Percentiles rank a stretch among this genome's conserved stretches.
phyloP scores from a whole-genome alignment of 1,284 basidiomycete genomes.

The Athelia psychrophila region DNA sequence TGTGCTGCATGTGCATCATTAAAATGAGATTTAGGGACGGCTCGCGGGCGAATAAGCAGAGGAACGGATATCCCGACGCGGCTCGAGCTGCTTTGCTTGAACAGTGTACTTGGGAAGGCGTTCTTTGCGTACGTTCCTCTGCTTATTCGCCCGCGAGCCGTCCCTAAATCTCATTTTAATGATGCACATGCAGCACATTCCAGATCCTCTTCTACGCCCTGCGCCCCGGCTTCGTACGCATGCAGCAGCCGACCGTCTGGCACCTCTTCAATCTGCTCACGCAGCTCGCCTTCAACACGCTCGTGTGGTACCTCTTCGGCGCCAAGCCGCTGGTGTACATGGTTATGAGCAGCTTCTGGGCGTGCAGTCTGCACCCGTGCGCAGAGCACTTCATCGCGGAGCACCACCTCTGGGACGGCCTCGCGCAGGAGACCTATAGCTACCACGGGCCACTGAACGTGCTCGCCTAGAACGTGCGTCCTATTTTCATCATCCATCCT shows the following conservation, averaged over 20 bases:
- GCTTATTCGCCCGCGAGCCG: too few relatives aligned
- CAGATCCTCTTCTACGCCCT: conserved; percentile 98
- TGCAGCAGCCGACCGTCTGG: conserved; percentile 82
- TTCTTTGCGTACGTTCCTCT: too few relatives aligned
- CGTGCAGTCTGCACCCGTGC: conserved; percentile 92
- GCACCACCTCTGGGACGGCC: conserved; percentile 91
- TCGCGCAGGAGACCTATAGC: conserved; percentile 92
- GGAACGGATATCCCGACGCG: too few relatives aligned
- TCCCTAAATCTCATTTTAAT: conserved; percentile 1
- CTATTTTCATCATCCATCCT: too few relatives aligned
- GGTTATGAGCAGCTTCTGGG: conserved; percentile 88
- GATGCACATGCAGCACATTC: conserved; percentile 78
- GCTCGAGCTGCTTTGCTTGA: too few relatives aligned
- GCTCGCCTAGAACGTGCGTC: conserved; percentile 89
- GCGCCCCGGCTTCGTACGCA: conserved; percentile 91
- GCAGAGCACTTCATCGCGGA: conserved; percentile 98
- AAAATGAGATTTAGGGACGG: too few relatives aligned
- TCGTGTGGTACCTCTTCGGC: conserved; percentile 63
- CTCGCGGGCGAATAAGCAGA: too few relatives aligned
- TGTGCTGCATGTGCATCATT: too few relatives aligned
- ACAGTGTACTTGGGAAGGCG: too few relatives aligned
- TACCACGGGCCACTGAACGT: conserved; percentile 94
- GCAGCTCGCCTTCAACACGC: conserved; percentile 73
- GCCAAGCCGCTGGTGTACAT: conserved; percentile 77
- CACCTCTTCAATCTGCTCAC: conserved; percentile 76